Evolutionary conservation across 129 eudicot genomes (phyloP), one percentile per base, ranked within the genome.

Genomic region (Dittrichia graveolens): DNA sequence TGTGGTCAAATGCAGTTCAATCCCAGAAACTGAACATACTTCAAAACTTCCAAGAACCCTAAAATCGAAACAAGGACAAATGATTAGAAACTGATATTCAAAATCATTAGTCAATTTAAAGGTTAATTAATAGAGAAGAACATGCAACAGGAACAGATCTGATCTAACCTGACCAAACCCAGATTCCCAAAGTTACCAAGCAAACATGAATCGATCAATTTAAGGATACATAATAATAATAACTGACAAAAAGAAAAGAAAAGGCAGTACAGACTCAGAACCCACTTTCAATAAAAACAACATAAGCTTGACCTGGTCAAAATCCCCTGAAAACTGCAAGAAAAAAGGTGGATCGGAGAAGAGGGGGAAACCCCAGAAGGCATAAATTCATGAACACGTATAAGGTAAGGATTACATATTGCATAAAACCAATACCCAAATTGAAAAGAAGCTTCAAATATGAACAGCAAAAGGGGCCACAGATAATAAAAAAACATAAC

Each of bases 161-260:
- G 81, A 74, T 72, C 86, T 74, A 77, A 61, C 45, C 10, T 77
- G 76, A 19, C 38, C 81, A 8, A 61, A 67, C 62, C 76, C 75
- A 72, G 67, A 72, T 65, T 42, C 59, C 71, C 65, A 40, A 72
- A 45, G 3, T 38, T 31, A 59, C 50, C 69, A 57, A 81, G 47
- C 14, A 72, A 56, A 65, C 44, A 79, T 75, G 50, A 66, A 73
- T 54, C 69, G 34, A 61, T 75, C 50, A 57, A 53, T 73, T 74
- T 41, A 52, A 52, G 75, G 44, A 31, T 67, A 50, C 67, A 61
- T 18, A 79, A 57, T 61, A 79, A 57, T 61, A 67, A 68, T 50
- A 67, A 43, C 49, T 50, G 40, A 48, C 79, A 66, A 14, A 48
- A 73, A 34, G 63, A 53, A 48, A 16, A 52, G 59, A 73, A 50